Conservation (phyloP, 257 asterid genomes). For the Capsicum baccatum region DNA sequence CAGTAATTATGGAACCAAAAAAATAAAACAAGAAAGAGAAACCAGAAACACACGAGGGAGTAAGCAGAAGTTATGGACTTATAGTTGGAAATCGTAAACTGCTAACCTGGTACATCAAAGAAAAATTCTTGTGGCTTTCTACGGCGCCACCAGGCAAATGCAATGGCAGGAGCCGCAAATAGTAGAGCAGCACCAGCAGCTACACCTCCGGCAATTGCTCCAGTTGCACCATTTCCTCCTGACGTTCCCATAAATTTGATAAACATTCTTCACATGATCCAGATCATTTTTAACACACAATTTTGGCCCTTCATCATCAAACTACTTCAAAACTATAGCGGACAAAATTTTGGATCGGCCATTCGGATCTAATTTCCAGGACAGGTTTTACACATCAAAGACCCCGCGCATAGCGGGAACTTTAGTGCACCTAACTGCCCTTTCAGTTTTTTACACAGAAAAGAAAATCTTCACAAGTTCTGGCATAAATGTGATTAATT, state of each 20-base stretch:
- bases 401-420: too few relatives aligned
- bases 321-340: conserved; percentile 15
- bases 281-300: background rate
- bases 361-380: background rate
- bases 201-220: conserved; percentile 65
- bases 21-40: conserved; percentile 9
- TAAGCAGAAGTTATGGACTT: background rate
- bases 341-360: background rate
- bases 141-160: conserved; percentile 67
- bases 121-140: conserved; percentile 57
- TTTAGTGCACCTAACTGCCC: too few relatives aligned
- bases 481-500: background rate
- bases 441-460: too few relatives aligned
- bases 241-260: conserved; percentile 24
- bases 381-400: background rate
- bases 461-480: conserved; percentile 12
- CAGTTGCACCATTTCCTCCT: conserved; percentile 57
- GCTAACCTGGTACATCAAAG: conserved; percentile 62
- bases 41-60: background rate
- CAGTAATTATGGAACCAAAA: conserved; percentile 4
- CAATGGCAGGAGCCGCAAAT: conserved; percentile 61
- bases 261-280: conserved; percentile 7
- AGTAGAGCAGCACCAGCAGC: conserved; percentile 69
- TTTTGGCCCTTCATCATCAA: background rate
- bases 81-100: background rate